A percentile compares a stretch with the other conserved stretches of the same genome.
Evolutionary conservation across 2,329 filamentous ascomycete species (phyloP).

Genomic region (Parascedosporium putredinis): DNA sequence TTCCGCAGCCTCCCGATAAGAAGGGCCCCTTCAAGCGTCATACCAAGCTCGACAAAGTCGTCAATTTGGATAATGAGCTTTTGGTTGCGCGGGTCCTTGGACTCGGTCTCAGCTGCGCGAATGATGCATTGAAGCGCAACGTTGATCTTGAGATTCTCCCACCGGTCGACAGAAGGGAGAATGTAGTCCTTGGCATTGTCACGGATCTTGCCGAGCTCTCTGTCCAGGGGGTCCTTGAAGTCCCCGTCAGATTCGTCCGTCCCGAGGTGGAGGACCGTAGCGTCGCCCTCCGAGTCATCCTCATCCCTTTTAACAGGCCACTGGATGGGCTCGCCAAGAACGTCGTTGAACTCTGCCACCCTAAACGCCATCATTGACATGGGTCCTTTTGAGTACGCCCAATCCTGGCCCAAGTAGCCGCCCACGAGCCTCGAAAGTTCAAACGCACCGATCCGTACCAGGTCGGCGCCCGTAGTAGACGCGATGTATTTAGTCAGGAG

Average conservation of each 20-base stretch:
- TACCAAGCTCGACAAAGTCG: conserved; percentile 69
- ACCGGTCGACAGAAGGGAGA: conserved; percentile 33
- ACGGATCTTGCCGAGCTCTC: conserved; percentile 33
- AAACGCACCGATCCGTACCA: conserved; percentile 58
- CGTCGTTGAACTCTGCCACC: conserved; percentile 39
- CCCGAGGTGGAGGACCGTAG: conserved; percentile 16
- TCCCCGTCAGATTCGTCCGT: conserved; percentile 14
- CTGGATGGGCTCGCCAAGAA: conserved; percentile 16
- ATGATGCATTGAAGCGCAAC: conserved; percentile 48
- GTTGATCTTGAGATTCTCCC: conserved; percentile 52
- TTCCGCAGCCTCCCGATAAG: conserved; percentile 62
- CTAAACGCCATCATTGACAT: conserved; percentile 47
- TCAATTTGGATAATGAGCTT: conserved; percentile 66
- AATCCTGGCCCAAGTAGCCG: conserved; percentile 57
- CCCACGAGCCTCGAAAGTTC: conserved; percentile 61
- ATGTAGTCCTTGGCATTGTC: conserved; percentile 21
- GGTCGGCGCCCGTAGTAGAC: conserved; percentile 49
- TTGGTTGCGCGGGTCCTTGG: conserved; percentile 21
- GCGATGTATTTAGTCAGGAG: conserved; percentile 54
- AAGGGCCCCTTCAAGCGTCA: conserved; percentile 55
- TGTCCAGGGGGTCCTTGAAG: conserved; percentile 24
- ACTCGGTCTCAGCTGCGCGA: conserved; percentile 30
- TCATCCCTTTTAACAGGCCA: conserved; percentile 23
- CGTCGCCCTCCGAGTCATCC: conserved; percentile 18
- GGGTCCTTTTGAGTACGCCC: conserved; percentile 33